Percentiles rank a stretch among this genome's conserved stretches.
Evolutionary conservation across 2,329 filamentous ascomycete species (phyloP).

Genomic region (Fonsecaea pedrosoi): DNA sequence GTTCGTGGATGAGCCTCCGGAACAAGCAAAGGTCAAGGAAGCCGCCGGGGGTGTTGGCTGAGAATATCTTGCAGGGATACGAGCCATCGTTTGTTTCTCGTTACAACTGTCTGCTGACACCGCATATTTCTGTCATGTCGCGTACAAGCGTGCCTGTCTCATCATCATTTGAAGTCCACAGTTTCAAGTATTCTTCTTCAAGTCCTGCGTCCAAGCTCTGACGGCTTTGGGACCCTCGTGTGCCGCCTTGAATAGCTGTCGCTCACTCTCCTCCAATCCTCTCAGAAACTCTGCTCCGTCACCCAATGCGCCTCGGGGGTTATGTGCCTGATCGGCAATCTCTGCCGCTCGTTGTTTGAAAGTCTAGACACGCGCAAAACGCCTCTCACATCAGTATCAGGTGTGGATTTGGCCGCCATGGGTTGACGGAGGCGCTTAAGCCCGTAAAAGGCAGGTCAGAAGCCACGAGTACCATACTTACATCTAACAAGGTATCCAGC

Average conservation of each 20-base stretch:
- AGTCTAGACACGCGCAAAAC: conserved; percentile 57
- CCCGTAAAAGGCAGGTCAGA: not conserved
- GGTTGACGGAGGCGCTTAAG: not conserved
- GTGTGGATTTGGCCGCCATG: not conserved
- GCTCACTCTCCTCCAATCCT: conserved; percentile 88
- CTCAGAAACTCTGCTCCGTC: conserved; percentile 80
- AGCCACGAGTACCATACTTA: conserved; percentile 36
- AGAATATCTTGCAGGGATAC: not conserved
- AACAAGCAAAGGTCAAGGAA: conserved; percentile 75
- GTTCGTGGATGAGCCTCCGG: conserved; percentile 91
- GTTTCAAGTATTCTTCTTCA: conserved; percentile 37
- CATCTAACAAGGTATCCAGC: conserved; percentile 69
- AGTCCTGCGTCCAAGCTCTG: conserved; percentile 36
- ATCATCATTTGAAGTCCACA: not conserved
- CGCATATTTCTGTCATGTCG: conserved; percentile 3
- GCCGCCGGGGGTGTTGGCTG: conserved; percentile 49
- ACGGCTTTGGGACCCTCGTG: conserved; percentile 72
- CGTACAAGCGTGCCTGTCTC: conserved; percentile 12
- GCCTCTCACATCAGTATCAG: conserved; percentile 1
- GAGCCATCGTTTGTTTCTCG: not conserved
- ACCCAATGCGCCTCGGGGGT: conserved; percentile 60
- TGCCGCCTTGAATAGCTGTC: conserved; percentile 73
- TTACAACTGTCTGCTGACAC: not conserved
- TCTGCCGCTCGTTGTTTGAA: conserved; percentile 82
- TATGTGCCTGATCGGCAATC: conserved; percentile 87